Percentiles rank a stretch among this genome's conserved stretches.
phyloP scores from a whole-genome alignment of 345 rosid genomes.

The Pistacia atlantica region DNA sequence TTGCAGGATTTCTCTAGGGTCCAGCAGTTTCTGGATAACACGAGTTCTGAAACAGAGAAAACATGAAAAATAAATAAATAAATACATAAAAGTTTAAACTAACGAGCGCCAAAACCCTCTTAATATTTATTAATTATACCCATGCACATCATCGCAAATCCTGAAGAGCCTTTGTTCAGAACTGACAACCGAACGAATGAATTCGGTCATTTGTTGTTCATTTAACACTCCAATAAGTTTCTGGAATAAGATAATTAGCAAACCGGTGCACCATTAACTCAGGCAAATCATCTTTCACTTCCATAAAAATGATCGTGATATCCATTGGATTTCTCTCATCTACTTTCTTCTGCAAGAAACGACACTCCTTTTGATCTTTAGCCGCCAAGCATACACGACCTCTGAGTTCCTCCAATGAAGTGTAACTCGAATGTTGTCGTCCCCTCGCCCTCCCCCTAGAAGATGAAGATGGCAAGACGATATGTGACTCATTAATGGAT shows the following conservation, averaged over 20 bases:
- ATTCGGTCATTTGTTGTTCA: constrained; percentile 21
- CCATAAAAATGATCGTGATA: constrained; percentile 28
- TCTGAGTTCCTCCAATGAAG: constrained; percentile 15
- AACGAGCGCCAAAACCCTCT: too few relatives aligned
- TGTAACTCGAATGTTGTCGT: not conserved
- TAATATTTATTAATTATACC: constrained; percentile 21
- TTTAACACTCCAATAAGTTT: constrained; percentile 27
- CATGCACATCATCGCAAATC: constrained; percentile 27
- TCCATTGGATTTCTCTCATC: constrained; percentile 8
- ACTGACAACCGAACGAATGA: constrained; percentile 10
- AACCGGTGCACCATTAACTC: constrained; percentile 26
- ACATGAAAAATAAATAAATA: not conserved
- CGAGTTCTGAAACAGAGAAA: constrained; percentile 19
- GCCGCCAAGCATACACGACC: constrained; percentile 21
- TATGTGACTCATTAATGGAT: not conserved
- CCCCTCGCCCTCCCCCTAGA: not conserved
- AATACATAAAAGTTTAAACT: not conserved
- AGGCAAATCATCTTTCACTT: constrained; percentile 30
- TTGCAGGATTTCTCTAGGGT: not conserved
- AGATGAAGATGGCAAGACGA: not conserved
- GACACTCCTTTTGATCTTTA: constrained; percentile 11
- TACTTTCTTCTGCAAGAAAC: constrained; percentile 15
- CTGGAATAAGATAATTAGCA: constrained; percentile 29
- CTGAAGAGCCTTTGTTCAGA: constrained; percentile 10
- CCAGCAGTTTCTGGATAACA: constrained; percentile 28